Evolutionary conservation across 2,329 filamentous ascomycete species (phyloP).

Genomic region (Aspergillus sclerotialis): DNA sequence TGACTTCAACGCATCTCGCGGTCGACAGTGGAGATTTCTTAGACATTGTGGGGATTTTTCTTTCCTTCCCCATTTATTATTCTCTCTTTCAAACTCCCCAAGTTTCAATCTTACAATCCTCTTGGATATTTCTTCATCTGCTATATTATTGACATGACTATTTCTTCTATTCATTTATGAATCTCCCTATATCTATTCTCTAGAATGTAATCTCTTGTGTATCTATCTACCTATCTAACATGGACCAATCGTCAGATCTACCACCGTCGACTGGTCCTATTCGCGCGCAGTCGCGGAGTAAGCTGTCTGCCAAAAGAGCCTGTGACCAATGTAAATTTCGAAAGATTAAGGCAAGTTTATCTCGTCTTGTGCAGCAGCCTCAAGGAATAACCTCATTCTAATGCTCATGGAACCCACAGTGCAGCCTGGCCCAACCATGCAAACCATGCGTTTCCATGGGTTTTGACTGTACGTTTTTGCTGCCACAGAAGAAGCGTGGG

Average conservation of each 20-base stretch:
- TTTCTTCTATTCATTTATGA: too few species aligned
- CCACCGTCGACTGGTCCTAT: slow-evolving; percentile 16
- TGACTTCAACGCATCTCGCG: too few species aligned
- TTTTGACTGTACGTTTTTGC: slow-evolving; percentile 36
- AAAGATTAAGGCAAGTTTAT: slow-evolving; percentile 27
- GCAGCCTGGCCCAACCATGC: slow-evolving; percentile 34
- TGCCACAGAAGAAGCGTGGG: slow-evolving; percentile 37
- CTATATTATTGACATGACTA: too few species aligned
- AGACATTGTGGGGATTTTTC: too few species aligned
- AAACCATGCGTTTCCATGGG: slow-evolving; percentile 31
- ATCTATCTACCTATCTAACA: too few species aligned
- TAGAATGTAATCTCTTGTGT: too few species aligned
- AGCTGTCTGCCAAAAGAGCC: slow-evolving; percentile 23
- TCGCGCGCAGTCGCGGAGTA: slow-evolving; percentile 17
- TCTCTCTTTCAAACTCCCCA: too few species aligned
- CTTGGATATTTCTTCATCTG: too few species aligned
- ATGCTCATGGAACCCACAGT: slow-evolving; percentile 15
- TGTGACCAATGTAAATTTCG: slow-evolving; percentile 38
- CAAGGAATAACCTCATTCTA: neutral
- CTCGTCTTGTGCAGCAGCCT: slow-evolving; percentile 1
- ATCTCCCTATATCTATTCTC: too few species aligned
- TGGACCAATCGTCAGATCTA: slow-evolving; percentile 8
- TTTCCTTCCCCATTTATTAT: too few species aligned
- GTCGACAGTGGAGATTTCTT: too few species aligned
- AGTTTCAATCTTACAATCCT: too few species aligned